Percentiles rank a stretch among this genome's conserved stretches.
These are phyloP conservation scores for Carpinus viminea DNA, from an alignment of 306 rosid genomes.

Conservation along the genomic window DNA sequence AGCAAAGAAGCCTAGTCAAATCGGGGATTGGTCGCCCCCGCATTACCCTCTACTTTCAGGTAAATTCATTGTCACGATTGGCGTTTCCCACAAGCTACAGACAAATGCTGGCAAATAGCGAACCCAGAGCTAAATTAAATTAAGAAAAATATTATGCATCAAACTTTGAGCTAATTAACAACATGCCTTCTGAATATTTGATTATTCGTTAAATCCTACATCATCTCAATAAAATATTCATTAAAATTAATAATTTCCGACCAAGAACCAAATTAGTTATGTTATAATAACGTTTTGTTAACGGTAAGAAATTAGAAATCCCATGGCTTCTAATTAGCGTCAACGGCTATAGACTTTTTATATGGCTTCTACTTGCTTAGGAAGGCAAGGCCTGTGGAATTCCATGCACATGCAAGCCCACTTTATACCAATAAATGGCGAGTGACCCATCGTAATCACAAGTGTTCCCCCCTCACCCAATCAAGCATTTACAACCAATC, in stretches of 20 bases:
- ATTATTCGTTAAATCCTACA: conserved; percentile 15
- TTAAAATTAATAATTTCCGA: neutral
- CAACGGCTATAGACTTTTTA: conserved; percentile 10
- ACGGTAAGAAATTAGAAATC: neutral
- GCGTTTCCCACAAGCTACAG: neutral
- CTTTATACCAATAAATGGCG: neutral
- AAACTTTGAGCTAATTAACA: no score
- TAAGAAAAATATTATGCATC: no score
- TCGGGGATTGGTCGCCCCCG: neutral
- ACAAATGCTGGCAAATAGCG: conserved; percentile 4
- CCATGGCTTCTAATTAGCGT: conserved; percentile 13
- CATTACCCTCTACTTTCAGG: no score
- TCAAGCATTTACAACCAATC: conserved; percentile 30
- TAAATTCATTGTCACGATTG: neutral
- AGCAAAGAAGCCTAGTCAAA: no score
- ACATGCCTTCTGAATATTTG: no score
- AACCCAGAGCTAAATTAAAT: neutral
- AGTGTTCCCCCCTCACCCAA: neutral
- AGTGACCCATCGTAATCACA: conserved; percentile 9
- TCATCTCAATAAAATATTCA: conserved; percentile 4
- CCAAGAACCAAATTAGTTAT: neutral
- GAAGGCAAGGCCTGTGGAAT: neutral
- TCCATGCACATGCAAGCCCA: no score
- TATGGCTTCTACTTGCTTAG: neutral
- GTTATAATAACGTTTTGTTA: no score